These are phyloP conservation scores for Umbellularia californica DNA, from an alignment of 164 flowering plant genomes.

Conservation along the genomic window DNA sequence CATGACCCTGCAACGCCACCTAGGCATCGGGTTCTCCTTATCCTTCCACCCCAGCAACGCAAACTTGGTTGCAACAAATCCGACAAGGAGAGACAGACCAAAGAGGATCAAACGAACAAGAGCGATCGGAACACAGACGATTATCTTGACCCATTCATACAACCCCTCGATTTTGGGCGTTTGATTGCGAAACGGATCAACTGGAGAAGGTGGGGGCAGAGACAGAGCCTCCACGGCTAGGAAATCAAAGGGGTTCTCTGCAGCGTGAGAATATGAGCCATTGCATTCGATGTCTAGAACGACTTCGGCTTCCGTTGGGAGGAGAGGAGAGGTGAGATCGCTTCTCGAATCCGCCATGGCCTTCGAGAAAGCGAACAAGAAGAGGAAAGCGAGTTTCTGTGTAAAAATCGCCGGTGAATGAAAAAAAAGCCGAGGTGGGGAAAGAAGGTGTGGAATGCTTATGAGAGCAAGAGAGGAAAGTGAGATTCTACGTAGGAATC, in stretches of 20 bases:
- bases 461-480: not conserved
- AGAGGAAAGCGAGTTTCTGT: not conserved
- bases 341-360: not conserved
- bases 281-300: conserved; percentile 3
- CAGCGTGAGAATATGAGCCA: not conserved
- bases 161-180: conserved; percentile 54
- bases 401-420: not conserved
- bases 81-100: conserved; percentile 50
- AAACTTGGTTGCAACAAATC: conserved; percentile 60
- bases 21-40: conserved; percentile 78
- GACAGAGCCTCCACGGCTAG: conserved; percentile 38
- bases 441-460: not conserved
- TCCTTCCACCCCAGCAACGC: conserved; percentile 90
- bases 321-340: not conserved
- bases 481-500: not conserved
- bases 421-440: not conserved
- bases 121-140: conserved; percentile 62
- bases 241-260: conserved; percentile 47
- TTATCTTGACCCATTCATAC: conserved; percentile 77
- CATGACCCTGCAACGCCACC: conserved; percentile 75
- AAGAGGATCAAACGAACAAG: conserved; percentile 52
- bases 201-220: conserved; percentile 40
- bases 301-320: not conserved
- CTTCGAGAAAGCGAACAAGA: not conserved
- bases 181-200: conserved; percentile 72